Conservation (phyloP, 1,139 yeast species). For the Kurtzmaniella quercitrusa region DNA sequence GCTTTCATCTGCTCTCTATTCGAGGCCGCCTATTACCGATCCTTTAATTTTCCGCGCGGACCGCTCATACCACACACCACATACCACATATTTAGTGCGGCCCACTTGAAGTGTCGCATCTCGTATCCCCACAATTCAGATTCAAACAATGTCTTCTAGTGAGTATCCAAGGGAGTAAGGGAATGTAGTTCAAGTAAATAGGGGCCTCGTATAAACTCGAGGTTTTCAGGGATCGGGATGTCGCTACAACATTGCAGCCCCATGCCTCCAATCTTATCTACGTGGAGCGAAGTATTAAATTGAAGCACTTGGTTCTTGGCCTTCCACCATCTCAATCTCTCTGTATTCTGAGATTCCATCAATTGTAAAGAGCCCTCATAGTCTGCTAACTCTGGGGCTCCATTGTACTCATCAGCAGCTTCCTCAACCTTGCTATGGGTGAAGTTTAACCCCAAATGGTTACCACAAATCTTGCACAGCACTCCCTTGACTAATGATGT, state of each 20-base stretch:
- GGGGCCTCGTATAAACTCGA: neutral
- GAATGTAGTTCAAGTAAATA: neutral
- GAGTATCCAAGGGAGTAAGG: neutral
- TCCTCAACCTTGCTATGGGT: neutral
- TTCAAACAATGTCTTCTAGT: no score
- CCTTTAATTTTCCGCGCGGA: no score
- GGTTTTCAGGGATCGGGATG: neutral
- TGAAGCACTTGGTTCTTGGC: neutral
- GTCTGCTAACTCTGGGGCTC: neutral
- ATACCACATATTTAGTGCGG: no score
- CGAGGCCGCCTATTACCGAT: no score
- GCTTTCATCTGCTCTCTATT: no score
- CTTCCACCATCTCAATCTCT: slow-evolving; percentile 2
- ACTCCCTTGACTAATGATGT: neutral
- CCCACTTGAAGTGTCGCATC: no score
- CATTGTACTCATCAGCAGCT: neutral
- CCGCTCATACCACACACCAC: no score
- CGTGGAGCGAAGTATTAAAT: neutral
- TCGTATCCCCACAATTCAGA: no score
- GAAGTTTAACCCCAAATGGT: neutral
- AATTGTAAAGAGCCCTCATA: slow-evolving; percentile 1
- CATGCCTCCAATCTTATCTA: neutral
- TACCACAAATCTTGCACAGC: slow-evolving; percentile 4
- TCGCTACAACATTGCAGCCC: neutral
- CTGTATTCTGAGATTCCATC: slow-evolving; percentile 1